These are phyloP conservation scores for Phialocephala subalpina DNA, from an alignment of 2,329 filamentous ascomycete genomes.

Conservation along the genomic window DNA sequence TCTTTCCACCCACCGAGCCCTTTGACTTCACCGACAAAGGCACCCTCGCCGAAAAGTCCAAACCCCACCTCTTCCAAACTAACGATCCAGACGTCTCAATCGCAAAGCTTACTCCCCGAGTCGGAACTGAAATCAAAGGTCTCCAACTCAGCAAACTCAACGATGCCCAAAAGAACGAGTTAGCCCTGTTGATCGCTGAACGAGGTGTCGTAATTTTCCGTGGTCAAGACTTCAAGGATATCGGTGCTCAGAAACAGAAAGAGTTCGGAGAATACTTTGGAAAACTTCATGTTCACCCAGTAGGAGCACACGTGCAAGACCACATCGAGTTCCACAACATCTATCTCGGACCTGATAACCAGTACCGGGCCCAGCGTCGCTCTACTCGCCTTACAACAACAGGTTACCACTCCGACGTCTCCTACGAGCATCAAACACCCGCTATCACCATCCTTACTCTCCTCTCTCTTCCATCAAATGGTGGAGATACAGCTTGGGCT, in stretches of 20 bases:
- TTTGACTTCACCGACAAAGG: constrained; percentile 79
- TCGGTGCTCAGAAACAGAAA: constrained; percentile 56
- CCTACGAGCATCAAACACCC: constrained; percentile 64
- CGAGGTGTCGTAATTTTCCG: constrained; percentile 67
- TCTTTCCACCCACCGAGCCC: constrained; percentile 68
- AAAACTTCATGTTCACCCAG: constrained; percentile 60
- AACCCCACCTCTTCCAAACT: constrained; percentile 74
- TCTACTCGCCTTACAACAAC: constrained; percentile 55
- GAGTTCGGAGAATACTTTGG: constrained; percentile 61
- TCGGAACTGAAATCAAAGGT: constrained; percentile 65
- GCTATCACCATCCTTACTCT: constrained; percentile 65
- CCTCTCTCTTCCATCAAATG: constrained; percentile 60
- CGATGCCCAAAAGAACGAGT: constrained; percentile 56
- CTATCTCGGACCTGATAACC: constrained; percentile 1
- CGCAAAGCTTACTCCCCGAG: constrained; percentile 69
- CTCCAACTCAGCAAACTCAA: constrained; percentile 55
- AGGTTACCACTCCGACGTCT: constrained; percentile 50
- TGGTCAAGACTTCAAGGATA: constrained; percentile 59
- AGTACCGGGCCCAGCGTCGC: constrained; percentile 56
- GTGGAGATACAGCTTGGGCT: constrained; percentile 65
- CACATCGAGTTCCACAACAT: constrained; percentile 44
- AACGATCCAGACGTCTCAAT: constrained; percentile 70
- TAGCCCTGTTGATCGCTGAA: constrained; percentile 58
- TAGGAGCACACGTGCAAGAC: constrained; percentile 60
- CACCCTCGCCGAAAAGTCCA: constrained; percentile 73